Evolutionary conservation across 352 stramenopile species (phyloP), one percentile per base, ranked within the genome.

Genomic region (Globisporangium abappressorium): DNA sequence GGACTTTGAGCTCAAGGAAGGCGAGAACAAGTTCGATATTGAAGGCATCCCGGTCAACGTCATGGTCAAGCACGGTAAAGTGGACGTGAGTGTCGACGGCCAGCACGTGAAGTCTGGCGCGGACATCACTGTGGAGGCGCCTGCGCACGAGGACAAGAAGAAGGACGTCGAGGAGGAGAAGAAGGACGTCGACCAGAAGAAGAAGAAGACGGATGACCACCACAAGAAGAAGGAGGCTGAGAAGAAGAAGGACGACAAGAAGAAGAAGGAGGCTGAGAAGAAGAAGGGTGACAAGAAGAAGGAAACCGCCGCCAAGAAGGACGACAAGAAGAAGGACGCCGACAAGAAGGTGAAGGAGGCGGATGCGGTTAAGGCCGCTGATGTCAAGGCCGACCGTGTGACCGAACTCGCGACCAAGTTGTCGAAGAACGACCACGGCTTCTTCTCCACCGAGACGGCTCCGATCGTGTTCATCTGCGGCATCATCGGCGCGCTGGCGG

Each of bases 391-490:
- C 20, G 65, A 72, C 38, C 77, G 77, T 38, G 81, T 85, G 51
- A 86, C 76, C 46, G 73, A 88, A 61, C 68, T 91, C 12, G 73
- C 79, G 43, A 90, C 82, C 15, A 83, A 91, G 70, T 70, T 93
- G 9, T 80, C 78, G 49, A 57, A 59, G 15, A 49, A 71, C 11
- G 71, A 86, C 20, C 77, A 69, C 57, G 75, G 68, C 20, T 69
- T 75, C 66, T 83, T 86, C 55, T 69, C 76, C 24, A 68, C 67
- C 53, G 72, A 85, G 24, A 71, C 73, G 22, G 71, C 71, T 15
- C 81, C 83, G 0, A 69, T 91, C 18, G 71, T 91, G 64, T 75
- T 91, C 47, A 84, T 90, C 59, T 90, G 83, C 62, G 82, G 80
- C 33, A 76, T 86, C 62, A 80, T 93, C 62, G 83, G 82, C 62